Conservation (phyloP, 345 rosid genomes). For the Lenwebbia sp. region DNA sequence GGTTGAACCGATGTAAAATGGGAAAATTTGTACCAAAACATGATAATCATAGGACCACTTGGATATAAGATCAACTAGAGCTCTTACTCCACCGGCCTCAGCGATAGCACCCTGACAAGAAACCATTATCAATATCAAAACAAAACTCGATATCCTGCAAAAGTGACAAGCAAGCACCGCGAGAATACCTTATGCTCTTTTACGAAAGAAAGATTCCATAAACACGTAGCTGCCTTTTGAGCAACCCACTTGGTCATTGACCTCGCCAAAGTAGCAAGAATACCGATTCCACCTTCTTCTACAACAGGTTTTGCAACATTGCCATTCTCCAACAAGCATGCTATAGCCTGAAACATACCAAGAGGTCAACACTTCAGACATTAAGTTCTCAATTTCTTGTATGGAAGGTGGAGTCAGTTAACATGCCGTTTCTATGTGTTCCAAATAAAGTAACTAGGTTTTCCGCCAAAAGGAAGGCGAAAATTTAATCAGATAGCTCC, state of each 20-base stretch:
- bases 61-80: constrained; percentile 59
- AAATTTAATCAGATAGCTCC: not conserved
- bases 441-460: not conserved
- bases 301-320: constrained; percentile 72
- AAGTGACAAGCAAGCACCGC: not conserved
- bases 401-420: not conserved
- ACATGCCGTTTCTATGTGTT: not conserved
- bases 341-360: constrained; percentile 45
- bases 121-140: not conserved
- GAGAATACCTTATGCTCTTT: constrained; percentile 55
- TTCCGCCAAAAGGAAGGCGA: not conserved
- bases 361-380: not conserved
- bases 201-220: constrained; percentile 77
- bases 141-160: not conserved
- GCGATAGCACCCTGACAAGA: constrained; percentile 50
- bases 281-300: constrained; percentile 59
- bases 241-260: constrained; percentile 71
- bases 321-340: constrained; percentile 64
- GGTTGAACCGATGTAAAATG: not conserved
- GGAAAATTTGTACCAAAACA: constrained; percentile 15
- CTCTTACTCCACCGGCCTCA: constrained; percentile 65
- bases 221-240: constrained; percentile 72
- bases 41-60: constrained; percentile 24
- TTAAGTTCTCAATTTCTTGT: not conserved
- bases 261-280: constrained; percentile 54